Evolutionary conservation across 148 eudicot species (phyloP).

Genomic region (Mesembryanthemum crystallinum): DNA sequence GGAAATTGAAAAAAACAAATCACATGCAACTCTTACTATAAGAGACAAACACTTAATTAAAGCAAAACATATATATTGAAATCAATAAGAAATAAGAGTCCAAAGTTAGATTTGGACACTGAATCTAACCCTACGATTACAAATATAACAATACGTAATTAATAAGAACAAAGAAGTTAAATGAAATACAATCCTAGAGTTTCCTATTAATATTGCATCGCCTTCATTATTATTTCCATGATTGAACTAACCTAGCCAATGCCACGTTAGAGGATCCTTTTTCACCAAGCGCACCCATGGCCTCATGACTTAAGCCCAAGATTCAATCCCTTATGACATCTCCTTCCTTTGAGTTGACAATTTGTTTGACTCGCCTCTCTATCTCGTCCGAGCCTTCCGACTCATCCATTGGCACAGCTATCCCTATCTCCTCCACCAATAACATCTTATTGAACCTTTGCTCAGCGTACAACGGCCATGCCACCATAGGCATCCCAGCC

Average conservation of each 20-base stretch:
- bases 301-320: conserved; percentile 9
- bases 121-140: no score
- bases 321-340: conserved; percentile 13
- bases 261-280: conserved; percentile 21
- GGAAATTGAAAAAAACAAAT: no score
- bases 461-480: conserved; percentile 40
- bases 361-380: conserved; percentile 26
- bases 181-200: no score
- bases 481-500: conserved; percentile 33
- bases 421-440: conserved; percentile 29
- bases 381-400: conserved; percentile 26
- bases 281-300: conserved; percentile 11
- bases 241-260: conserved; percentile 19
- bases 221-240: conserved; percentile 12
- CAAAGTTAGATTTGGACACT: no score
- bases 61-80: no score
- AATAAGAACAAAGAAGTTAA: no score
- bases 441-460: conserved; percentile 30
- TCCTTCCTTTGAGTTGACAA: conserved; percentile 23
- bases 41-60: no score
- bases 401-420: conserved; percentile 24
- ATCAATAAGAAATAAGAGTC: no score
- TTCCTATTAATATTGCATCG: no score
- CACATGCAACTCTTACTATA: no score
- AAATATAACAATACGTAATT: no score